A percentile compares a stretch with the other conserved stretches of the same genome.
Conservation (phyloP, 768 basidiomycete genomes). For the Rhizopogon vinicolor region DNA sequence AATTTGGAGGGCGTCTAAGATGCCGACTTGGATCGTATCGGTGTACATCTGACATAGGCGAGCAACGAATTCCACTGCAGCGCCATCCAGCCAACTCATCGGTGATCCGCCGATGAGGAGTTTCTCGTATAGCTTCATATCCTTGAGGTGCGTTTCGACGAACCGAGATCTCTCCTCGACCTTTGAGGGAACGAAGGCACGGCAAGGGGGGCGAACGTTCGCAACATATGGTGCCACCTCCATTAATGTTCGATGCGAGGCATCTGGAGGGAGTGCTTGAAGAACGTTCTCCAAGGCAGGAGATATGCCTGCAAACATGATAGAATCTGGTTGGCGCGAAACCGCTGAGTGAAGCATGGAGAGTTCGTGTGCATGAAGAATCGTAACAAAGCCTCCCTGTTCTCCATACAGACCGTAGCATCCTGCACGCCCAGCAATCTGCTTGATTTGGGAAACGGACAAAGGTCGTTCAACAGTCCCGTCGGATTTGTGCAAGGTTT, state of each 20-base stretch:
- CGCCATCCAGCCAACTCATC: slow-evolving; percentile 44
- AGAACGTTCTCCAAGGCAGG: slow-evolving; percentile 19
- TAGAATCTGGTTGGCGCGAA: slow-evolving; percentile 39
- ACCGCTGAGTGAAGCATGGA: slow-evolving; percentile 55
- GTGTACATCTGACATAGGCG: slow-evolving; percentile 29
- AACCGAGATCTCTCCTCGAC: slow-evolving; percentile 31
- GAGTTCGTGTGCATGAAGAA: slow-evolving; percentile 61
- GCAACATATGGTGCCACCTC: slow-evolving; percentile 48
- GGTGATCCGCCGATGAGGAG: slow-evolving; percentile 47
- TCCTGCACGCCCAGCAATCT: slow-evolving; percentile 93
- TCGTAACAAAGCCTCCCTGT: slow-evolving; percentile 68
- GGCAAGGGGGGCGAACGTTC: slow-evolving; percentile 38
- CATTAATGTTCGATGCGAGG: slow-evolving; percentile 38
- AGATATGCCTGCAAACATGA: slow-evolving; percentile 49
- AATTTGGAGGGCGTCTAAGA: slow-evolving; percentile 15
- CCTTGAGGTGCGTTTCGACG: slow-evolving; percentile 35
- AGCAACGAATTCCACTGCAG: slow-evolving; percentile 4
- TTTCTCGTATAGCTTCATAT: slow-evolving; percentile 42
- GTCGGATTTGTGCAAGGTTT: slow-evolving; percentile 61
- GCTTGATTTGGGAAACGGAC: slow-evolving; percentile 78
- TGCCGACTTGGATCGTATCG: slow-evolving; percentile 15
- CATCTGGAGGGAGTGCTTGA: slow-evolving; percentile 38
- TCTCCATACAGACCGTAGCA: slow-evolving; percentile 68
- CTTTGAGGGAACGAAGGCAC: slow-evolving; percentile 26
- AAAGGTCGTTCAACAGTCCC: slow-evolving; percentile 43